Conservation (phyloP, 129 eudicot species). For the Flaveria linearis region DNA sequence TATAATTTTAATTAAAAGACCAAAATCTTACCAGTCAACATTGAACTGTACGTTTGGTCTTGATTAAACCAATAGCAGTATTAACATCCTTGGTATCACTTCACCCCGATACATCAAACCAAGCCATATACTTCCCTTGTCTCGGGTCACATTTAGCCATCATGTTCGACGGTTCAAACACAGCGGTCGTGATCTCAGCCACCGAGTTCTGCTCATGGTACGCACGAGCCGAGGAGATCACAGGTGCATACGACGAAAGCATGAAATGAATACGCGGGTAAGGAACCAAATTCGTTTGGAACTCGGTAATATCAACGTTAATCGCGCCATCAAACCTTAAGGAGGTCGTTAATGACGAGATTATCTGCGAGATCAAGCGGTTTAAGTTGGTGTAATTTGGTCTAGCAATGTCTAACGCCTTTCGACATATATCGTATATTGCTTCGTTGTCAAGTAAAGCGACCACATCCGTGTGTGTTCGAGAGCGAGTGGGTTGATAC, state of each 20-base stretch:
- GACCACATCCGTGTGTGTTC: slow-evolving; percentile 70
- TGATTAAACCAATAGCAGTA: slow-evolving; percentile 56
- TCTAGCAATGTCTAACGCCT: slow-evolving; percentile 56
- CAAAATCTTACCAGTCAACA: slow-evolving; percentile 61
- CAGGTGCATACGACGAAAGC: slow-evolving; percentile 80
- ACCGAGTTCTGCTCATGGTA: slow-evolving; percentile 70
- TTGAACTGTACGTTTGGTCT: slow-evolving; percentile 69
- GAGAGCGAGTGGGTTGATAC: slow-evolving; percentile 62
- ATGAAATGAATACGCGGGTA: slow-evolving; percentile 80
- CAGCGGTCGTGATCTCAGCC: slow-evolving; percentile 70
- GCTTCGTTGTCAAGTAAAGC: slow-evolving; percentile 69
- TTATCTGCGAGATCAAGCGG: slow-evolving; percentile 64
- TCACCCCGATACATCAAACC: slow-evolving; percentile 84
- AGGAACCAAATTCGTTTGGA: slow-evolving; percentile 76
- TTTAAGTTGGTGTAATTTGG: slow-evolving; percentile 73
- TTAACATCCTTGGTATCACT: slow-evolving; percentile 78
- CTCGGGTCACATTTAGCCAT: slow-evolving; percentile 84
- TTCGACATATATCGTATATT: slow-evolving; percentile 59
- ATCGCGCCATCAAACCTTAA: slow-evolving; percentile 79
- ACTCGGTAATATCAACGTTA: slow-evolving; percentile 72
- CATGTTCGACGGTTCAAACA: slow-evolving; percentile 77
- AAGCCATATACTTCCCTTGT: slow-evolving; percentile 79
- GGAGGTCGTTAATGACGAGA: slow-evolving; percentile 69
- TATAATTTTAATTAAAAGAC: not conserved
- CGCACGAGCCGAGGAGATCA: slow-evolving; percentile 67